Evolutionary conservation across 345 rosid genomes (phyloP).

Genomic region (Microcos paniculata): DNA sequence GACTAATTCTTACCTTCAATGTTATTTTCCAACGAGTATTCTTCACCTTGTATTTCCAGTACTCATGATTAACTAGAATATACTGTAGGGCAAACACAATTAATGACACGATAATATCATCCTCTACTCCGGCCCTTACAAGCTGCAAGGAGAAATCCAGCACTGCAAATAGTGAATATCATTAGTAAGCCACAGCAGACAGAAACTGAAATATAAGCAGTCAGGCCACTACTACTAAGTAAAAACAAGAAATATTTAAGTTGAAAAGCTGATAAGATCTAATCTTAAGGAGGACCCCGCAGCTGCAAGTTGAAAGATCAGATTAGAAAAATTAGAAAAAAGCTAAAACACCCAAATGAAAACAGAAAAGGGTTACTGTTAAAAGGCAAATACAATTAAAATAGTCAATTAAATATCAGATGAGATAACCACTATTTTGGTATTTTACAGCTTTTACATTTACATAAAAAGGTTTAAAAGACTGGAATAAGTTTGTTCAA

Average conservation of each 20-base stretch:
- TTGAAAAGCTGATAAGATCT: neutral
- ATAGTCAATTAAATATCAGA: neutral
- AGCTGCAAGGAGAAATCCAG: constrained; percentile 78
- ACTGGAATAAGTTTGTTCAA: neutral
- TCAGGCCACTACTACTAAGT: neutral
- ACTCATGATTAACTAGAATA: constrained; percentile 78
- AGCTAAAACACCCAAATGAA: neutral
- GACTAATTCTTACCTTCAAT: constrained; percentile 49
- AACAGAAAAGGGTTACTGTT: neutral
- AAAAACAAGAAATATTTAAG: neutral
- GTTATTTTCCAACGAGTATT: constrained; percentile 77
- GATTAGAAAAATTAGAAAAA: neutral
- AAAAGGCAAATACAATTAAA: neutral
- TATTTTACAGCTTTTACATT: neutral
- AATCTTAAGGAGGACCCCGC: neutral
- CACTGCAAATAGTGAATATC: constrained; percentile 65
- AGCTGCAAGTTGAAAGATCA: neutral
- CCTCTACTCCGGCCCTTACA: constrained; percentile 70
- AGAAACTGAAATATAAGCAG: neutral
- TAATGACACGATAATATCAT: constrained; percentile 60
- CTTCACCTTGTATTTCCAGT: constrained; percentile 75
- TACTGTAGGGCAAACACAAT: constrained; percentile 77
- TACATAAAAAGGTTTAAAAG: neutral
- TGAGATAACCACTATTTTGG: neutral
- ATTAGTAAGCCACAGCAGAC: constrained; percentile 23